Conservation (phyloP, 371 early-diverging fungal species). For the Mucor lusitanicus region DNA sequence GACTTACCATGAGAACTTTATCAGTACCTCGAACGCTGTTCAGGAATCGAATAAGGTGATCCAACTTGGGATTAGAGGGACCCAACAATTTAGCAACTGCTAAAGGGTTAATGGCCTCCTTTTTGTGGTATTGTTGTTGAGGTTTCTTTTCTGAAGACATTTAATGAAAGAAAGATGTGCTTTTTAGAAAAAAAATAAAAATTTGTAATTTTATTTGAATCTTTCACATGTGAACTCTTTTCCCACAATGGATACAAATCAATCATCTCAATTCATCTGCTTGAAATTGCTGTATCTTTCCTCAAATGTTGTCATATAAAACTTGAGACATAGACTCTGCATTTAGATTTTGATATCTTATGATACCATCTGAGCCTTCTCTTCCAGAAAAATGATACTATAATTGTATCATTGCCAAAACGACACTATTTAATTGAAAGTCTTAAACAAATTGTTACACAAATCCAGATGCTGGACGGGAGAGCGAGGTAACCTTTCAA, state of each 20-base stretch:
- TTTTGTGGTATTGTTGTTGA: not conserved
- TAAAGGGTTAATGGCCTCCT: slow-evolving; percentile 32
- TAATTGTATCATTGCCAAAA: not conserved
- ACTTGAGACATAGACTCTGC: not conserved
- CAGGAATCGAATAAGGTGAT: slow-evolving; percentile 75
- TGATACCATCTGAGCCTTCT: not conserved
- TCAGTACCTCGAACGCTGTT: slow-evolving; percentile 86
- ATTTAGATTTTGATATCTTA: not conserved
- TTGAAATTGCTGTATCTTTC: not conserved
- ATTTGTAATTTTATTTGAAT: not conserved
- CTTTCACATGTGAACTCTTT: not conserved
- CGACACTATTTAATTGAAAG: not conserved
- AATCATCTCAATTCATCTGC: not conserved
- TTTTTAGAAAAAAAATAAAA: slow-evolving; percentile 1
- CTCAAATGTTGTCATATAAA: not conserved
- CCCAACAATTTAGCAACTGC: slow-evolving; percentile 50
- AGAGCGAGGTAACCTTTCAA: not conserved
- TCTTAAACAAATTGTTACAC: not conserved
- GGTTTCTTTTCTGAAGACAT: slow-evolving; percentile 22
- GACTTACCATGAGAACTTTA: slow-evolving; percentile 89
- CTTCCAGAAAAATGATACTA: not conserved
- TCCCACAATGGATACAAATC: not conserved
- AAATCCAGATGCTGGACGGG: not conserved
- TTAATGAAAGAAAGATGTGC: not conserved
- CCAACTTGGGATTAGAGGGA: slow-evolving; percentile 61